Base-by-base conservation (phyloP, 1,139 yeast genomes). In the Nakaseomyces uthaithaninus region DNA sequence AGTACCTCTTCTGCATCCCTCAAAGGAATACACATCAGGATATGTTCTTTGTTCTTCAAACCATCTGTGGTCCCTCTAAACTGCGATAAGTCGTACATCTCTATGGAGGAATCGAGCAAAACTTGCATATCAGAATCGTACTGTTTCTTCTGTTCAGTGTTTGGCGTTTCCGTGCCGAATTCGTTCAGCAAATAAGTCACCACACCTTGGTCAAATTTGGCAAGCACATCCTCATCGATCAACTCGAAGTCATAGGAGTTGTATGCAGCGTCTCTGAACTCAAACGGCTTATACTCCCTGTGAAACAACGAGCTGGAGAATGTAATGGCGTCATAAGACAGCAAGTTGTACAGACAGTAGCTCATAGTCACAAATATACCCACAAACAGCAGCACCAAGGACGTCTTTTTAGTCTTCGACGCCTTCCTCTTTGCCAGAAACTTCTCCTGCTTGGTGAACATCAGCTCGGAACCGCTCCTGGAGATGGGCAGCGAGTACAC, bases 1-100 rank as follows among this genome's bases (percentile, higher is more conserved):
- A 86, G 65, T 18, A 84, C 91, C 31, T 72, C 69, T 52, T 81
- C 89, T 0, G 95, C 95, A 55, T 86, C 82, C 55, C 94, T 71
- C 45, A 86, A 65, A 1, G 95, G 95, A 60, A 86, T 74, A 49
- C 82, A 70, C 43, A 86, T 64, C 43, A 86, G 65, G 11, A 86
- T 77, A 37, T 79, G 73, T 49, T 85, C 93, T 12, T 76, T 73
- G 12, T 77, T 61, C n/a, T 59, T 54, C 14, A 63, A 63, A 3
- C 89, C 93, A 36, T 69, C 65, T 3, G 68, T 54, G 1, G 71
- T 51, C 1, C 89, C 91, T 38, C 60, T 65, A 52, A 68, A 80
- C 27, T 76, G 71, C 42, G 67, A 67, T 49, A 83, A 65, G 53
- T 82, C 91, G 52, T 76, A 80, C 45, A 63, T 68, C 41, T 79